Percentiles rank a stretch among this genome's conserved stretches.
These are phyloP conservation scores for Mangifera indica DNA, from an alignment of 345 rosid genomes.

Conservation along the genomic window DNA sequence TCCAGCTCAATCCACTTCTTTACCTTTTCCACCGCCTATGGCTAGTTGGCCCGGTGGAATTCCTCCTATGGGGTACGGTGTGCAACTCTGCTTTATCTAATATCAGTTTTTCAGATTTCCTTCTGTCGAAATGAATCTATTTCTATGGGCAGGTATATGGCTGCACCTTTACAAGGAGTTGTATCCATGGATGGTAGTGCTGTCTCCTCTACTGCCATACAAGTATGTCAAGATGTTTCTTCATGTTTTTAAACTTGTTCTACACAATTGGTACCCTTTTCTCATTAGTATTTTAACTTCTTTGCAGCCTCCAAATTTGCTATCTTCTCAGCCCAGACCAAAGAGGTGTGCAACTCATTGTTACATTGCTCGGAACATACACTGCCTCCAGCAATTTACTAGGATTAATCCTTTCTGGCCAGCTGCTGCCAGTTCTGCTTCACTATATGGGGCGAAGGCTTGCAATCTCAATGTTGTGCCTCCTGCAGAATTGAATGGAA, in stretches of 20 bases:
- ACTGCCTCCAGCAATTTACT: constrained; percentile 64
- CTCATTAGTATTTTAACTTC: constrained; percentile 1
- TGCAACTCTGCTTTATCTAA: constrained; percentile 2
- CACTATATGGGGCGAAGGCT: constrained; percentile 74
- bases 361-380: constrained; percentile 82
- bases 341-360: constrained; percentile 95
- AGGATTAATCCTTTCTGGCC: constrained; percentile 95
- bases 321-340: constrained; percentile 74
- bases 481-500: constrained; percentile 69
- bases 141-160: constrained; percentile 68
- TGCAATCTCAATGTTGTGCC: constrained; percentile 70
- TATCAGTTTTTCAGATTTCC: constrained; percentile 6
- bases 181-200: constrained; percentile 75
- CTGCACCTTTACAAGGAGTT: constrained; percentile 83
- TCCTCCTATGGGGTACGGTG: constrained; percentile 90
- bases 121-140: constrained; percentile 22
- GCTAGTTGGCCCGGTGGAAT: constrained; percentile 93
- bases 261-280: not conserved
- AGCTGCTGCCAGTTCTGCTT: constrained; percentile 71
- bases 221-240: constrained; percentile 41
- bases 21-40: constrained; percentile 72
- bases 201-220: constrained; percentile 69
- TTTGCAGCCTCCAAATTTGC: constrained; percentile 69
- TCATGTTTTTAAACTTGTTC: not conserved
- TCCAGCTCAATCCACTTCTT: constrained; percentile 65